Evolutionary conservation across 371 early-diverging fungal species (phyloP), one percentile per base, ranked within the genome.

Genomic region (Mortierella sp.): DNA sequence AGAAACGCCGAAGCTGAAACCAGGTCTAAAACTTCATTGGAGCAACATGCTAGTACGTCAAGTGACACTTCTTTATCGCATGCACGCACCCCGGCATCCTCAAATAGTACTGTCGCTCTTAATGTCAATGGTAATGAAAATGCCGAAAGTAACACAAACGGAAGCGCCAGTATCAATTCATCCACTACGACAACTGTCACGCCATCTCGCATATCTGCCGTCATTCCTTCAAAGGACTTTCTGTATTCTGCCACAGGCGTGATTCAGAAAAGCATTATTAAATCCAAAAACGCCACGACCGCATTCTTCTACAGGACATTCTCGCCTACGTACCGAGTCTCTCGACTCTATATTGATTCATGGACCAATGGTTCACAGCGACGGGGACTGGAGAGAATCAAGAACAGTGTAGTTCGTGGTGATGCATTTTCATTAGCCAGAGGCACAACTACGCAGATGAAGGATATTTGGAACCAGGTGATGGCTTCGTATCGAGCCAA

Each of bases 241-340:
- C 5, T 65, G 7, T 38, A 74, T 38, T 10, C 69, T 22, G 69
- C 66, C 22, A 19, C 47, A 0, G 38, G 28, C 2, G 48, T 65
- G 69, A 22, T 65, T 22, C 61, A 74, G 13, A 36, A 62, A 9
- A 55, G 61, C 2, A 22, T 68, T 40, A 32, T 62, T 28, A 63
- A 47, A 21, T 65, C 76, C 45, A 69, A 63, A 36, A 65, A 72
- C 6, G 72, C 75, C 4, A 81, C 81, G 4, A 60, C 65, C 16
- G 76, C 72, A 21, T 81, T 81, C 52, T 32, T 81, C 4, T 81
- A 81, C 58, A 22, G 81, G 48, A 81, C 81, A 15, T 81, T 81
- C 57, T 81, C 81, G 19, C 81, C 81, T 1, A 81, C 76, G 16
- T 81, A 81, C 61, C 72, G 81, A 2, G 16, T 75, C 13, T 65